Percentiles rank a stretch among this genome's conserved stretches.
These are phyloP conservation scores for Persicaria tinctoria DNA, from an alignment of 148 eudicot species.

Conservation along the genomic window DNA sequence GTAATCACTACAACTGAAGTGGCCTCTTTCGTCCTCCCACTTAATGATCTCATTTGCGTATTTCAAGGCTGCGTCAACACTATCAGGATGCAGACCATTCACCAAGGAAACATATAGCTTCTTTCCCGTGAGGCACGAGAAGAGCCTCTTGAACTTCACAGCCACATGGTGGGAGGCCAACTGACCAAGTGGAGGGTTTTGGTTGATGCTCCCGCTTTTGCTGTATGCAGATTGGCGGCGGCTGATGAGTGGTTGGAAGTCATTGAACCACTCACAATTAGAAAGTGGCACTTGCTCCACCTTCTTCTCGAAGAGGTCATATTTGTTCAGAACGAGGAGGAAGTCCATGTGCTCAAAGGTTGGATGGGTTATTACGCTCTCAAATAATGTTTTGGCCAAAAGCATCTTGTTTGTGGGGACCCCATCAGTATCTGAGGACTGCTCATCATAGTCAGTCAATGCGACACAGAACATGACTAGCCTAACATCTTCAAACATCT, in stretches of 20 bases:
- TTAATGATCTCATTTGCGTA: conserved; percentile 79
- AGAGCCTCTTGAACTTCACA: conserved; percentile 88
- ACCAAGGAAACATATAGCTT: conserved; percentile 70
- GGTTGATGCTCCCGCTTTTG: conserved; percentile 49
- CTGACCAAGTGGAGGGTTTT: conserved; percentile 68
- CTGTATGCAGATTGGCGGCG: conserved; percentile 28
- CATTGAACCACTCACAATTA: conserved; percentile 84
- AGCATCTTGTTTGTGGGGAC: conserved; percentile 63
- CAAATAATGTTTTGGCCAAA: conserved; percentile 66
- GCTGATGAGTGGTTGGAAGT: conserved; percentile 80
- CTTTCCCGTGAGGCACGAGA: conserved; percentile 53
- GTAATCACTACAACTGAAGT: conserved; percentile 60
- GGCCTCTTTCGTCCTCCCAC: conserved; percentile 88
- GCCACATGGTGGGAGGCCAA: conserved; percentile 80
- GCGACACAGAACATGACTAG: conserved; percentile 78
- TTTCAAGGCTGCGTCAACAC: conserved; percentile 70
- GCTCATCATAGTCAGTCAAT: conserved; percentile 71
- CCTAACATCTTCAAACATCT: conserved; percentile 90
- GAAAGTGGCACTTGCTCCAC: conserved; percentile 63
- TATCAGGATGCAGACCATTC: conserved; percentile 70
- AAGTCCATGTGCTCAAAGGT: conserved; percentile 76
- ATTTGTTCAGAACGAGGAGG: conserved; percentile 72
- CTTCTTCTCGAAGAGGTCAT: conserved; percentile 79
- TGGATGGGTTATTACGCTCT: conserved; percentile 74
- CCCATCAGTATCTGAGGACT: conserved; percentile 39